Conservation (phyloP, 768 basidiomycete species). For the Russula sp. region DNA sequence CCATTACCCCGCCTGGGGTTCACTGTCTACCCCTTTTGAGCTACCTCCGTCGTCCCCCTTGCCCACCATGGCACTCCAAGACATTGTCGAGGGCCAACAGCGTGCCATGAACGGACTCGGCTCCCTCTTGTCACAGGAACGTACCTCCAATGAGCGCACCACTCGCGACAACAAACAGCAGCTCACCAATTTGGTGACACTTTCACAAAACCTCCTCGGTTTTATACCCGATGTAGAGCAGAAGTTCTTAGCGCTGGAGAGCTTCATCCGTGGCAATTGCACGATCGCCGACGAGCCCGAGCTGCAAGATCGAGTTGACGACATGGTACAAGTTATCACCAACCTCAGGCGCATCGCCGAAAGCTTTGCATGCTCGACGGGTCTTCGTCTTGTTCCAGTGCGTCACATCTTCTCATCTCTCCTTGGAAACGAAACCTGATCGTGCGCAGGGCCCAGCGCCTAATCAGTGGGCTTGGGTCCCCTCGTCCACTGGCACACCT, state of each 20-base stretch:
- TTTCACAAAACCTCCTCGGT: constrained; percentile 19
- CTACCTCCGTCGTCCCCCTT: background rate
- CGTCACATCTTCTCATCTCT: background rate
- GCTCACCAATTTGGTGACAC: constrained; percentile 9
- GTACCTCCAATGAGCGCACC: constrained; percentile 4
- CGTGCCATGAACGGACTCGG: constrained; percentile 15
- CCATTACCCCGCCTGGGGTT: background rate
- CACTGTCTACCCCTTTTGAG: constrained; percentile 8
- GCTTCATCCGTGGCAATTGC: background rate
- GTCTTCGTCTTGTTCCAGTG: constrained; percentile 26
- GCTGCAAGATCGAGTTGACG: constrained; percentile 12
- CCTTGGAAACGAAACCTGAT: background rate
- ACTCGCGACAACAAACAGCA: constrained; percentile 23
- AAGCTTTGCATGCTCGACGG: constrained; percentile 18
- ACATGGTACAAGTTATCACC: constrained; percentile 18
- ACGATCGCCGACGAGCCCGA: constrained; percentile 3
- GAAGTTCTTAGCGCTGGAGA: constrained; percentile 13
- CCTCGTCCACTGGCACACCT: background rate
- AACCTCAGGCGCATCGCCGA: constrained; percentile 22
- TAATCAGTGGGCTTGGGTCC: constrained; percentile 20
- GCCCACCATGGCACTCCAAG: constrained; percentile 20
- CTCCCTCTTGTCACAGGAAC: constrained; percentile 19
- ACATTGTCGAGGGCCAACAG: constrained; percentile 24
- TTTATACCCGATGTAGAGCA: constrained; percentile 24
- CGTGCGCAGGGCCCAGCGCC: constrained; percentile 1